Evolutionary conservation across 73 alveolate species (phyloP), one percentile per base, ranked within the genome.

Genomic region (Blepharisma stoltei): DNA sequence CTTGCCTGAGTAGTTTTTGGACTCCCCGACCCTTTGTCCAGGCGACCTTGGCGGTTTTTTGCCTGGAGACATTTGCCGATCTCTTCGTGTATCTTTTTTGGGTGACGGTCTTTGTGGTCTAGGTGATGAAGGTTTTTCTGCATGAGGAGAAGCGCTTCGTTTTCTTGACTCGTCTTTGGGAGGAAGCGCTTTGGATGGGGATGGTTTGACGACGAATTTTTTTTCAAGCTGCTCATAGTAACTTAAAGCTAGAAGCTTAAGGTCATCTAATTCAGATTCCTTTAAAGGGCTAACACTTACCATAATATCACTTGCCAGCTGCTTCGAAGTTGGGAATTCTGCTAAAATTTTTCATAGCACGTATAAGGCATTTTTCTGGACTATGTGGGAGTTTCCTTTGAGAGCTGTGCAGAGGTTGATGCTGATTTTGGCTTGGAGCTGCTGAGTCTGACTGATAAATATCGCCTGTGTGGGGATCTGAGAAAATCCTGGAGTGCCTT

Each of bases 181-280:
- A 32, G 41, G 41, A 32, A 32, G 41, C 3, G 41, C 41, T 32
- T 32, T 32, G 41, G 41, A 32, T 32, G 41, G 41, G 41, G 41
- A 32, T 32, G 41, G 41, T 3, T 60, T 60, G 0, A 8, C 73
- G 0, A 4, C 46, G 73, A 60, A 60, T 25, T 60, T 60, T 25
- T 14, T 25, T 9, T 25, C 45, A 14, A 60, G 23, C 14, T 60
- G 14, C 2, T 60, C 73, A 60, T 18, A 60, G 23, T 14, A 14
- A 2, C 73, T 60, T 38, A 14, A 38, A 14, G 73, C 73, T 14
- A 60, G 14, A 25, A 60, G 73, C 45, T 60, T 60, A 8, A 60
- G 23, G 5, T 60, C 73, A 2, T 60, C 73, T 9, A 18, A 3
- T 9, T 60, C 23, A 8, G 46, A n/a, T 0, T 60, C 73, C 46